A percentile compares a stretch with the other conserved stretches of the same genome.
These are phyloP conservation scores for Jackrogersella minutella DNA, from an alignment of 495 filamentous ascomycete species.

Conservation along the genomic window DNA sequence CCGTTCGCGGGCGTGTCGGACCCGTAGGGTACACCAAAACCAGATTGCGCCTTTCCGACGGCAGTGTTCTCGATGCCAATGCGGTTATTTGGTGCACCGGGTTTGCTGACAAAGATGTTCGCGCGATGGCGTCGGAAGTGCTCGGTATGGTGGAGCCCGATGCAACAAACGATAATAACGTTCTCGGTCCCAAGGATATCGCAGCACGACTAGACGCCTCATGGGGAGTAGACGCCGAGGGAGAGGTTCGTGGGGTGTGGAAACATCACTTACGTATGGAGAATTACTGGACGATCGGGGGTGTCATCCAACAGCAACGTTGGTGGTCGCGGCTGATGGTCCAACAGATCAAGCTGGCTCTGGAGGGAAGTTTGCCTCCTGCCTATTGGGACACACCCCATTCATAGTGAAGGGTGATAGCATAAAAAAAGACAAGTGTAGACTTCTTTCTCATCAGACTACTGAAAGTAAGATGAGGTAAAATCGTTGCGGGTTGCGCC, in stretches of 20 bases:
- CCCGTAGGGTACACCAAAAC: neutral
- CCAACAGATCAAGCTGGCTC: neutral
- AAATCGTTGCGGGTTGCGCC: too few species aligned
- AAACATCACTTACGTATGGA: neutral
- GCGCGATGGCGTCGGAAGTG: neutral
- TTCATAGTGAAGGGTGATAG: too few species aligned
- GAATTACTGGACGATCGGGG: neutral
- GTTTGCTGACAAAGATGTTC: neutral
- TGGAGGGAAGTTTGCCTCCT: neutral
- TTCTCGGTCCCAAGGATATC: neutral
- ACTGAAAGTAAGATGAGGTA: too few species aligned
- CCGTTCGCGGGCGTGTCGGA: neutral
- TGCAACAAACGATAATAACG: neutral
- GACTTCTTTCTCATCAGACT: too few species aligned
- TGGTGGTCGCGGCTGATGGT: neutral
- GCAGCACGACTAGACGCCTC: neutral
- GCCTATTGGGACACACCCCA: neutral
- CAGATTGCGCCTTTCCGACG: neutral
- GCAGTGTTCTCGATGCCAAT: neutral
- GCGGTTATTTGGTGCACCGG: neutral
- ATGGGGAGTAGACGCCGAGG: neutral
- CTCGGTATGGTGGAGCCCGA: neutral
- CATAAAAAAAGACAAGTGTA: too few species aligned
- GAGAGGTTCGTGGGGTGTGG: neutral
- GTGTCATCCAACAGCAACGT: neutral